Conservation (phyloP, 306 rosid species). For the Leucaena leucocephala region DNA sequence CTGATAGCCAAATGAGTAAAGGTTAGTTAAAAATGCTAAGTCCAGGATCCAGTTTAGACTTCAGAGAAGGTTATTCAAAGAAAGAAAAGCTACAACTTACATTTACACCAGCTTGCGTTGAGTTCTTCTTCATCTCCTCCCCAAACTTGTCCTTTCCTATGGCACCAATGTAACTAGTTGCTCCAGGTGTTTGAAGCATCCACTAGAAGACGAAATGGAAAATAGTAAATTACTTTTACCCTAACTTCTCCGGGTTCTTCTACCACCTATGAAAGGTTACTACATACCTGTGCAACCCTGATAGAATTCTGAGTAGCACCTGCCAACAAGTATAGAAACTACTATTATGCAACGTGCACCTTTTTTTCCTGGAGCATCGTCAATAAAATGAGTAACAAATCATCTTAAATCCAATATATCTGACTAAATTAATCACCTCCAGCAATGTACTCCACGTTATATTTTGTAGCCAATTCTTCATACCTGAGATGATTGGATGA, state of each 20-base stretch:
- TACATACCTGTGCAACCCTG: constrained; percentile 84
- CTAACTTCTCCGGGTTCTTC: constrained; percentile 16
- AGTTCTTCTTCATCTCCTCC: constrained; percentile 81
- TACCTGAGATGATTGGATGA: constrained; percentile 55
- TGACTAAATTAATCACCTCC: constrained; percentile 69
- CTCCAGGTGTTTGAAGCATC: constrained; percentile 88
- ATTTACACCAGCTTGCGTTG: constrained; percentile 75
- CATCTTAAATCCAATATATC: constrained; percentile 25
- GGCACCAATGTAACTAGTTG: constrained; percentile 89
- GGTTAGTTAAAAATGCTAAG: constrained; percentile 15
- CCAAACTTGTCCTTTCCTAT: constrained; percentile 96
- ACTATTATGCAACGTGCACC: constrained; percentile 19
- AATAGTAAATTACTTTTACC: constrained; percentile 16
- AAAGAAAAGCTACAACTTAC: constrained; percentile 49
- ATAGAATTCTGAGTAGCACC: constrained; percentile 96
- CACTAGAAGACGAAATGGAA: constrained; percentile 53
- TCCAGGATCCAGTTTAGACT: not conserved
- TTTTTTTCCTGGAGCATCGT: not conserved
- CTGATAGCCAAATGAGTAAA: constrained; percentile 46
- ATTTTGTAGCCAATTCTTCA: constrained; percentile 63
- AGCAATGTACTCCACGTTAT: constrained; percentile 84
- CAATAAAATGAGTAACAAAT: constrained; percentile 15
- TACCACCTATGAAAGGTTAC: not conserved
- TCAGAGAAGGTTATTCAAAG: constrained; percentile 4
- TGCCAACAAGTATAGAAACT: constrained; percentile 34